phyloP scores from a whole-genome alignment of 2,329 filamentous ascomycete genomes.

The Lachnellula willkommii region DNA sequence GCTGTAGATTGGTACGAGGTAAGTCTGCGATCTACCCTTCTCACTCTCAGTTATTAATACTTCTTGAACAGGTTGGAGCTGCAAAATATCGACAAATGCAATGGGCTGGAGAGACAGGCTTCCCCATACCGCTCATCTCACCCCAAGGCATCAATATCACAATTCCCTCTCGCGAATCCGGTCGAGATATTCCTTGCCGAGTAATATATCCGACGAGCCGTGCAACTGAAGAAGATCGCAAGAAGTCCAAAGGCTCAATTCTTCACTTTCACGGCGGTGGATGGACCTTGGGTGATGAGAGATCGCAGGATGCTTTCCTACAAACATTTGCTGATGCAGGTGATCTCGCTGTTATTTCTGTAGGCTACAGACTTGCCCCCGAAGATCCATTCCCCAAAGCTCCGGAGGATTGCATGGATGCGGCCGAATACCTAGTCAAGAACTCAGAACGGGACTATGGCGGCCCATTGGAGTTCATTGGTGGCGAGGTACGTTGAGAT shows the following conservation, averaged over 20 bases:
- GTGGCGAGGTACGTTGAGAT: conserved; percentile 37
- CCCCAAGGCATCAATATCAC: conserved; percentile 41
- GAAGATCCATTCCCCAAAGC: conserved; percentile 52
- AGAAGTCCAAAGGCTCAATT: conserved; percentile 43
- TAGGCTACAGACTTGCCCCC: conserved; percentile 56
- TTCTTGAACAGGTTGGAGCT: conserved; percentile 42
- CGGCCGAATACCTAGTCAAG: conserved; percentile 47
- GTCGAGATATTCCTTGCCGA: conserved; percentile 47
- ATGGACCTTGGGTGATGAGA: conserved; percentile 35
- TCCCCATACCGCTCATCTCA: conserved; percentile 43
- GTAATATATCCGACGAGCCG: conserved; percentile 18
- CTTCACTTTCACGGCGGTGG: conserved; percentile 53
- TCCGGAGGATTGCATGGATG: conserved; percentile 53
- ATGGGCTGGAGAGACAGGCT: conserved; percentile 46
- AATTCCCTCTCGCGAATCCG: conserved; percentile 47
- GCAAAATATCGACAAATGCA: conserved; percentile 49
- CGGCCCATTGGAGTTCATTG: conserved; percentile 38
- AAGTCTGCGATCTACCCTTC: conserved; percentile 1
- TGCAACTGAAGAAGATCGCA: conserved; percentile 41
- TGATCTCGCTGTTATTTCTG: conserved; percentile 45
- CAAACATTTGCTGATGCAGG: conserved; percentile 45
- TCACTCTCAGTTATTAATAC: neutral
- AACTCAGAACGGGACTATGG: conserved; percentile 40
- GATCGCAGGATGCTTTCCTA: conserved; percentile 42
- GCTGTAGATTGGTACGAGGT: conserved; percentile 49